Conservation (phyloP, 1,139 yeast species). For the Pichia sorboxylosa region DNA sequence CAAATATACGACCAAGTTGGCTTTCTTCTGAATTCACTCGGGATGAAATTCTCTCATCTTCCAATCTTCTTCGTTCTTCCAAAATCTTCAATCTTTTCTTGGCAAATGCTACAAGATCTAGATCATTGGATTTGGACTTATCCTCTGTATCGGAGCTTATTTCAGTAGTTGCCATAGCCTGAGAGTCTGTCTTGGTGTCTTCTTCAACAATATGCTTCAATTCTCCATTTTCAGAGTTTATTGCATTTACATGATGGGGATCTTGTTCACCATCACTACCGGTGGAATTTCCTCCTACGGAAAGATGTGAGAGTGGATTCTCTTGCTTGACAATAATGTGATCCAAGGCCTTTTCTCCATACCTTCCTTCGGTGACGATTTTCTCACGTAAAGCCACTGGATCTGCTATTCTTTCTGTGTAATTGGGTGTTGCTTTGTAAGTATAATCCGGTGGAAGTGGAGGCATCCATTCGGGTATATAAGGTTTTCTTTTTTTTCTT, state of each 20-base stretch:
- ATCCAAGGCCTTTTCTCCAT: constrained; percentile 69
- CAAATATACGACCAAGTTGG: constrained; percentile 30
- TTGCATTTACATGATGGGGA: not conserved
- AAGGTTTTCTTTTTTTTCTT: constrained; percentile 28
- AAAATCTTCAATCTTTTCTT: constrained; percentile 30
- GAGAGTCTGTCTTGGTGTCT: not conserved
- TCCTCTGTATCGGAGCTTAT: constrained; percentile 1
- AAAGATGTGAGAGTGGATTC: constrained; percentile 1
- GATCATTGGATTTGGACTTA: constrained; percentile 12
- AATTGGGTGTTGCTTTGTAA: constrained; percentile 64
- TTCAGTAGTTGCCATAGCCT: not conserved
- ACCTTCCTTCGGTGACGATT: constrained; percentile 66
- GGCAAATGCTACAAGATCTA: constrained; percentile 50
- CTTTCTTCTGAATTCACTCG: constrained; percentile 22
- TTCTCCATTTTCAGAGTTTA: not conserved
- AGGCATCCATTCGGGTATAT: constrained; percentile 70
- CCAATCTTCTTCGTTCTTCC: constrained; percentile 23
- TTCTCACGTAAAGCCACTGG: constrained; percentile 59
- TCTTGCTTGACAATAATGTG: constrained; percentile 29
- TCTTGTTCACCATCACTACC: constrained; percentile 12
- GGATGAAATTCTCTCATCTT: constrained; percentile 19
- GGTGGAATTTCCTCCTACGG: constrained; percentile 11
- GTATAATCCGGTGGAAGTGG: constrained; percentile 90
- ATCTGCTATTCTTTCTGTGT: constrained; percentile 52
- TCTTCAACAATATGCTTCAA: not conserved